A percentile compares a stretch with the other conserved stretches of the same genome.
These are phyloP conservation scores for Debaryomycetaceae sp. DNA, from an alignment of 1,139 yeast genomes.

Conservation along the genomic window DNA sequence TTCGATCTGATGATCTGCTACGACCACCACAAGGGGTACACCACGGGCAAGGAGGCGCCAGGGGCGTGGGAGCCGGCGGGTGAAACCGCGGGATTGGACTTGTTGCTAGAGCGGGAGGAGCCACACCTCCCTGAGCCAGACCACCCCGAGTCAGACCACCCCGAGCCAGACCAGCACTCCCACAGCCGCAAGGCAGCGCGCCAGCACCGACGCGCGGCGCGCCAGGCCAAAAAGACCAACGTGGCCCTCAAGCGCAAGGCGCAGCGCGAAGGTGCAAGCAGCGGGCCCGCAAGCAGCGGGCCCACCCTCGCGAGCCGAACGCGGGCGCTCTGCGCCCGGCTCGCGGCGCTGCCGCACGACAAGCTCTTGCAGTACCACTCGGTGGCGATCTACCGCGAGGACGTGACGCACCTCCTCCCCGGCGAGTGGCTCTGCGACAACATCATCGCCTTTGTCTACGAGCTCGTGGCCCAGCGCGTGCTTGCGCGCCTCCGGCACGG, in stretches of 20 bases:
- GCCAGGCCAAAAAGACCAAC: conserved; percentile 27
- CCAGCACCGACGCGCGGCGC: no score
- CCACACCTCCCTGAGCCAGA: no score
- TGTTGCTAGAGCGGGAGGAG: no score
- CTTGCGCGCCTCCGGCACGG: conserved; percentile 1
- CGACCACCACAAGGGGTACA: conserved; percentile 4
- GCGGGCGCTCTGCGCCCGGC: neutral
- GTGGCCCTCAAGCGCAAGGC: conserved; percentile 19
- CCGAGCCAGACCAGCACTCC: no score
- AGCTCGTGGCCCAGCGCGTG: conserved; percentile 30
- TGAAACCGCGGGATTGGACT: no score
- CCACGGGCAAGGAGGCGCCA: neutral
- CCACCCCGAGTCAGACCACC: no score
- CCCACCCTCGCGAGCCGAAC: neutral
- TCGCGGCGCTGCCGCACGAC: conserved; percentile 14
- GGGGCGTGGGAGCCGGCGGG: no score
- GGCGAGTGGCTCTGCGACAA: conserved; percentile 77
- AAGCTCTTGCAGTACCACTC: conserved; percentile 38
- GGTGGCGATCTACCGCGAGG: conserved; percentile 36
- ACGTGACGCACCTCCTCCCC: conserved; percentile 33
- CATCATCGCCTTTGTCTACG: conserved; percentile 60
- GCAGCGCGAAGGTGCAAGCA: conserved; percentile 16
- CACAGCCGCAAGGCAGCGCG: neutral
- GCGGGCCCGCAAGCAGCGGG: conserved; percentile 10
- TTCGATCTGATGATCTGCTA: conserved; percentile 7